Conservation (phyloP, 371 early-diverging fungal species). For the Circinella minor region DNA sequence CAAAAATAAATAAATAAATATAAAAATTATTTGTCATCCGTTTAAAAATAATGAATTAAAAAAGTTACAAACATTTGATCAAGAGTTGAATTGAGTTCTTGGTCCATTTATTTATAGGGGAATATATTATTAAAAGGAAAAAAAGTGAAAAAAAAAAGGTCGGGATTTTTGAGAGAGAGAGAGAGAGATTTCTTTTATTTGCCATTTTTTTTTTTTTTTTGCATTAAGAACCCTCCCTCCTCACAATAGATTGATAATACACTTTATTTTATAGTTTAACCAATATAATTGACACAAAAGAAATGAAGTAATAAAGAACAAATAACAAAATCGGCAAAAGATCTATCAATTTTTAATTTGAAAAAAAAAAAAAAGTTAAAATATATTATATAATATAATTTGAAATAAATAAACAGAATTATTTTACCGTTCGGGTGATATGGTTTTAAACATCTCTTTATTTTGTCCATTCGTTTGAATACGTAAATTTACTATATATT, state of each 20-base stretch:
- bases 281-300: constrained; percentile 62
- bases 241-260: too few species aligned
- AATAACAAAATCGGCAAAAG: constrained; percentile 60
- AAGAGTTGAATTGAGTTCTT: constrained; percentile 3
- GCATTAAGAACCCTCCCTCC: too few species aligned
- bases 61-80: neutral
- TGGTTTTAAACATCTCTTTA: constrained; percentile 23
- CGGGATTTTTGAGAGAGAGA: neutral
- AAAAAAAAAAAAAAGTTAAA: constrained; percentile 15
- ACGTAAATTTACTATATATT: constrained; percentile 37
- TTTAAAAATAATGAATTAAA: neutral
- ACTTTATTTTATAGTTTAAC: constrained; percentile 23
- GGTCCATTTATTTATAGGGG: neutral
- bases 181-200: too few species aligned
- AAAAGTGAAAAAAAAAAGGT: neutral
- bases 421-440: constrained; percentile 32
- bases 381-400: neutral
- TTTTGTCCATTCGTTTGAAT: constrained; percentile 35
- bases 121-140: neutral
- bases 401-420: neutral
- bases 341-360: constrained; percentile 27
- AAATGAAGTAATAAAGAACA: constrained; percentile 52
- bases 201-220: too few species aligned
- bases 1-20: neutral
- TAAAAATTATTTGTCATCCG: neutral